Conservation (phyloP, 192 early-diverging fungal genomes). For the Entomortierella lignicola region DNA sequence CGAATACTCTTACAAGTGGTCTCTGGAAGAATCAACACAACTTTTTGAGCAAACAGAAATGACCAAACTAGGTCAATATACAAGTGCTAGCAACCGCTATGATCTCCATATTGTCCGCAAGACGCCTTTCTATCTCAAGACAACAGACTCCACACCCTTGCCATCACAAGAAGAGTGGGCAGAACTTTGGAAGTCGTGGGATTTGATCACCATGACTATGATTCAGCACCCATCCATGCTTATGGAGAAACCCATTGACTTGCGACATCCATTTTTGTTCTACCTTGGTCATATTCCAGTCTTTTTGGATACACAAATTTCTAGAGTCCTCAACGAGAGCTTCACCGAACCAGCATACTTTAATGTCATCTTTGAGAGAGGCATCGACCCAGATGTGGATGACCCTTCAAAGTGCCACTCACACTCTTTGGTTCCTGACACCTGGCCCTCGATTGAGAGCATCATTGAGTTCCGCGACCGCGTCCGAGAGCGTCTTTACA, state of each 20-base stretch:
- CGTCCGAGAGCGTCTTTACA: constrained; percentile 66
- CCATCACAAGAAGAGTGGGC: constrained; percentile 81
- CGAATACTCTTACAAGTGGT: constrained; percentile 92
- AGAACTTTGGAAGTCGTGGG: constrained; percentile 86
- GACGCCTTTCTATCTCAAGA: constrained; percentile 60
- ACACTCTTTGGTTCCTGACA: constrained; percentile 74
- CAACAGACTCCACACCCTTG: constrained; percentile 27
- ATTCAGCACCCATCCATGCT: constrained; percentile 64
- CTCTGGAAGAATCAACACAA: constrained; percentile 59
- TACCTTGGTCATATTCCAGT: constrained; percentile 88
- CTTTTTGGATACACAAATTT: constrained; percentile 74
- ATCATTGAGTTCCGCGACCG: constrained; percentile 76
- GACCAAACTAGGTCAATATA: constrained; percentile 61
- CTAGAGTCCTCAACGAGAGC: constrained; percentile 54
- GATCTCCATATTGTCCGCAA: constrained; percentile 68
- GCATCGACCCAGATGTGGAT: constrained; percentile 91
- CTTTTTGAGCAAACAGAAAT: constrained; percentile 65
- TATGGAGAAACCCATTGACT: constrained; percentile 77
- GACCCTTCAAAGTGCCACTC: constrained; percentile 77
- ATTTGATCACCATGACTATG: constrained; percentile 73
- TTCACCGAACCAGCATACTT: constrained; percentile 73
- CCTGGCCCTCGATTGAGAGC: constrained; percentile 79
- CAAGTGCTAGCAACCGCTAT: constrained; percentile 64
- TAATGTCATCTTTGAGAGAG: constrained; percentile 91
- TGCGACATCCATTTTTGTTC: constrained; percentile 91